phyloP scores from a whole-genome alignment of 2,329 filamentous ascomycete genomes.

The Grosmannia huntii region DNA sequence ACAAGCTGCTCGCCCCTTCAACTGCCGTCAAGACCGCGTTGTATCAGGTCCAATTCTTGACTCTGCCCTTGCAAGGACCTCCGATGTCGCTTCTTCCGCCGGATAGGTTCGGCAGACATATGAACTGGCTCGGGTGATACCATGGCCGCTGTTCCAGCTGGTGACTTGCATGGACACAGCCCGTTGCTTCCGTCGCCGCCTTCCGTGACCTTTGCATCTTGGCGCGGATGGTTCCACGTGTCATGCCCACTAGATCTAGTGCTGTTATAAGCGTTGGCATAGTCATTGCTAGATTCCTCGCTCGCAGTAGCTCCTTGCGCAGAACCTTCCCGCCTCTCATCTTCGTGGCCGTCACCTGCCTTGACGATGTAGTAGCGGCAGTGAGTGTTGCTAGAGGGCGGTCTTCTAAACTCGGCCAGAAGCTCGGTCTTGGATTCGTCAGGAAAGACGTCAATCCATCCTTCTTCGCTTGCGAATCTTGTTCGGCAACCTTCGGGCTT shows the following conservation, averaged over 20 bases:
- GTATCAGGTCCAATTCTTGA: not conserved
- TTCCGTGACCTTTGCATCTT: no score
- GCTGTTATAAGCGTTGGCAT: conserved; percentile 3
- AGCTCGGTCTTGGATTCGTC: conserved; percentile 15
- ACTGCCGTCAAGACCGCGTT: not conserved
- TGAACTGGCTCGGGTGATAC: not conserved
- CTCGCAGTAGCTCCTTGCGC: not conserved
- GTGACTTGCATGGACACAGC: not conserved
- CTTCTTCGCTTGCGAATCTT: not conserved
- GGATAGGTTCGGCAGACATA: not conserved
- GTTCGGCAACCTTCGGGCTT: not conserved
- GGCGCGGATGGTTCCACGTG: not conserved
- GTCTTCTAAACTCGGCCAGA: conserved; percentile 16
- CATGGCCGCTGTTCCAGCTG: not conserved
- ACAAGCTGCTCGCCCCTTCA: conserved; percentile 6
- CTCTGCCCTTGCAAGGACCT: conserved; percentile 6
- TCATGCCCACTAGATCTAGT: conserved; percentile 7
- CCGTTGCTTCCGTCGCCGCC: not conserved
- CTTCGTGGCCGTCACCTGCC: conserved; percentile 8
- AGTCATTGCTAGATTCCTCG: not conserved
- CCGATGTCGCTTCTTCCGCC: conserved; percentile 11
- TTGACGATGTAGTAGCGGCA: conserved; percentile 12
- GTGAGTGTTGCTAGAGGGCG: conserved; percentile 13
- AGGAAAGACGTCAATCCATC: conserved; percentile 14
- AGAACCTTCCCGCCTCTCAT: conserved; percentile 6